A percentile compares a stretch with the other conserved stretches of the same genome.
Evolutionary conservation across 495 filamentous ascomycete genomes (phyloP).

Genomic region (Hypoxylon fuscum): DNA sequence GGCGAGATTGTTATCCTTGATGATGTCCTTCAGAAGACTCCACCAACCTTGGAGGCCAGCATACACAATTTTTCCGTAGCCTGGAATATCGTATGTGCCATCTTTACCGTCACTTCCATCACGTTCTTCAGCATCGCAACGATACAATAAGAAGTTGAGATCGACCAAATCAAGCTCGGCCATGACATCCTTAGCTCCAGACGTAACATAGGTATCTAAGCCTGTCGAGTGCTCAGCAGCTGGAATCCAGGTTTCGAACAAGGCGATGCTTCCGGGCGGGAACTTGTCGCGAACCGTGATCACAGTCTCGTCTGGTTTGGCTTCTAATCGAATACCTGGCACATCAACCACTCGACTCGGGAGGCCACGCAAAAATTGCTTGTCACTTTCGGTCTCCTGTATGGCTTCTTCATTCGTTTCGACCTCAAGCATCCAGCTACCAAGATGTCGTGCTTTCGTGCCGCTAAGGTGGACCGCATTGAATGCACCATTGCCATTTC

Average conservation of each 20-base stretch:
- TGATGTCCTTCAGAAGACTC: conserved; percentile 87
- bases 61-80: conserved; percentile 85
- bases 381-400: conserved; percentile 70
- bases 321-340: conserved; percentile 74
- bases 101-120: conserved; percentile 81
- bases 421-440: conserved; percentile 88
- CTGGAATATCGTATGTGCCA: conserved; percentile 87
- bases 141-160: conserved; percentile 91
- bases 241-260: conserved; percentile 96
- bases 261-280: conserved; percentile 89
- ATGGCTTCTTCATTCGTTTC: conserved; percentile 73
- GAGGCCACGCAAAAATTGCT: conserved; percentile 76
- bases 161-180: conserved; percentile 75
- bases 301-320: conserved; percentile 72
- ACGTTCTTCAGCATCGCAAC: conserved; percentile 90
- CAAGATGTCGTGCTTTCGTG: conserved; percentile 78
- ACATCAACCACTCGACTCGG: conserved; percentile 80
- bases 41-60: conserved; percentile 98
- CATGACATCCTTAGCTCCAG: conserved; percentile 83
- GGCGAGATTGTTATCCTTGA: conserved; percentile 88
- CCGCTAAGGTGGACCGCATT: conserved; percentile 79
- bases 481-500: conserved; percentile 78
- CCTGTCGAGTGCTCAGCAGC: conserved; percentile 79
- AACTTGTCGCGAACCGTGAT: conserved; percentile 84
- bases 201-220: conserved; percentile 83